These are phyloP conservation scores for Hanseniaspora uvarum DNA, from an alignment of 1,139 yeast species.

Conservation along the genomic window DNA sequence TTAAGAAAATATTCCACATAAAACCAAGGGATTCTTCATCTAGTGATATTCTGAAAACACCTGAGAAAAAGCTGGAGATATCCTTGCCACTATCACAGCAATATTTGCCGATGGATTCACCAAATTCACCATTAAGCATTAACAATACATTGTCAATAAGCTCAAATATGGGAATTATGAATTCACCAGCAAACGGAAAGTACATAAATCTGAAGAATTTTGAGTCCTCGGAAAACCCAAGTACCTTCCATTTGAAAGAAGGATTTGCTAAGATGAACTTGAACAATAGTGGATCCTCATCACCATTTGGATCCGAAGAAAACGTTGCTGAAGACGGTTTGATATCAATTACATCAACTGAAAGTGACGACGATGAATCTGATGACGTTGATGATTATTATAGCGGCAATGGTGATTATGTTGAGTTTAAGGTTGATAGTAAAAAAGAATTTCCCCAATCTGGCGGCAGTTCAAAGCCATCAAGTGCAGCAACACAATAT, in stretches of 20 bases:
- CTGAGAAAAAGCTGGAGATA: conserved; percentile 9
- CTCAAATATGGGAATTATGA: background rate
- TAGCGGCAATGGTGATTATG: background rate
- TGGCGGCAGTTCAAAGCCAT: background rate
- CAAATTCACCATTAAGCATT: background rate
- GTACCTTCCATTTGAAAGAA: background rate
- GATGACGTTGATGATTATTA: background rate
- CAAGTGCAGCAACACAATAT: conserved; percentile 8
- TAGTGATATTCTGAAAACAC: background rate
- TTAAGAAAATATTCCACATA: conserved; percentile 11
- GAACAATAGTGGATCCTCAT: background rate
- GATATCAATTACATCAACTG: conserved; percentile 12
- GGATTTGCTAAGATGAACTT: background rate
- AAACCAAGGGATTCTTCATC: background rate
- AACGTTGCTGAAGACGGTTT: conserved; percentile 1
- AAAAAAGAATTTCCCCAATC: background rate
- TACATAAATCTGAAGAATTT: background rate
- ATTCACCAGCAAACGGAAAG: background rate
- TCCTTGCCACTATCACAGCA: conserved; percentile 3
- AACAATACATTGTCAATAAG: background rate
- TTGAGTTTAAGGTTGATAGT: background rate
- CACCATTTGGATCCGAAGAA: background rate
- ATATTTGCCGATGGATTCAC: conserved; percentile 2
- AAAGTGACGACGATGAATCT: background rate
- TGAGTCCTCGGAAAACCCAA: background rate